Evolutionary conservation across 495 filamentous ascomycete species (phyloP).

Genomic region (Aspergillus kassunensis): DNA sequence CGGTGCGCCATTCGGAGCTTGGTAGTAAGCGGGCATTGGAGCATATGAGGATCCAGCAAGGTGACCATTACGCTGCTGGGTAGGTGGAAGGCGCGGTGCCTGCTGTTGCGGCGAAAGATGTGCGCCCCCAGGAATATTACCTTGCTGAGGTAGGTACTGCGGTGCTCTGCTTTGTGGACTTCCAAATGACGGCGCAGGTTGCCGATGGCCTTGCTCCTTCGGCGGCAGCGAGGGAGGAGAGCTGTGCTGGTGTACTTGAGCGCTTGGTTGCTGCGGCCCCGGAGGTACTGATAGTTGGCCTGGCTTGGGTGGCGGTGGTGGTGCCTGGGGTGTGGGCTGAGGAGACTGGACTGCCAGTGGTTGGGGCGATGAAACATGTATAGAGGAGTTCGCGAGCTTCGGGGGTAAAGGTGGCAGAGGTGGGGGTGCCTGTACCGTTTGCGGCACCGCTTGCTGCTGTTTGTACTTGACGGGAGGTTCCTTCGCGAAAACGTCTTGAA

Average conservation of each 20-base stretch:
- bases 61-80: constrained; percentile 8
- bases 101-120: constrained; percentile 8
- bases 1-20: constrained; percentile 10
- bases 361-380: constrained; percentile 3
- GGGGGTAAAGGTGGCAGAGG: constrained; percentile 69
- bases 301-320: constrained; percentile 36
- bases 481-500: constrained; percentile 86
- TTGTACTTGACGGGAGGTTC: constrained; percentile 86
- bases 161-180: constrained; percentile 13
- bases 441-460: constrained; percentile 42
- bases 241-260: constrained; percentile 25
- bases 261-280: constrained; percentile 17
- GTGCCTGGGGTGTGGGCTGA: constrained; percentile 14
- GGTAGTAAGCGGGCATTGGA: constrained; percentile 17
- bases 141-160: constrained; percentile 17
- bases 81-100: neutral
- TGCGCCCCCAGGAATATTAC: neutral
- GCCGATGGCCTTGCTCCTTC: constrained; percentile 29
- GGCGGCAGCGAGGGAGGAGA: constrained; percentile 38
- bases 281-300: constrained; percentile 15
- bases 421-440: constrained; percentile 47
- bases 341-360: constrained; percentile 1
- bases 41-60: constrained; percentile 16
- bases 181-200: constrained; percentile 2
- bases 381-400: constrained; percentile 43